These are phyloP conservation scores for Colletotrichum sp. DNA, from an alignment of 2,329 filamentous ascomycete species.

Conservation along the genomic window DNA sequence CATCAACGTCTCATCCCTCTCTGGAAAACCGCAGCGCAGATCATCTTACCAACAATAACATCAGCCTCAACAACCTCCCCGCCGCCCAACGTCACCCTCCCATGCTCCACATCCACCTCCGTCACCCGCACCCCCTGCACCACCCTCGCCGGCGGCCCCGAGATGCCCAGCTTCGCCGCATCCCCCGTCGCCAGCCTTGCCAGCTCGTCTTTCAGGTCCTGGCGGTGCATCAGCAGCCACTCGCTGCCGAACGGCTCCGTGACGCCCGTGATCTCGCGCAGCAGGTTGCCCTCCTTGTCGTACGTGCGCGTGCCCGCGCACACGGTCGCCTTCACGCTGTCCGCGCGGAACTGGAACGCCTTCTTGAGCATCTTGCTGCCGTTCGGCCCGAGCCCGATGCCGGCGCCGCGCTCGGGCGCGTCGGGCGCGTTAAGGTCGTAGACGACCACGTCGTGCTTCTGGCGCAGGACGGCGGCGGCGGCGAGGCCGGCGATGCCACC, in stretches of 20 bases:
- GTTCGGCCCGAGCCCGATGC: conserved; percentile 13
- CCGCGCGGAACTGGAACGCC: conserved; percentile 1
- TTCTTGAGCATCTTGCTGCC: conserved; percentile 13
- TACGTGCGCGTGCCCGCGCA: conserved; percentile 9
- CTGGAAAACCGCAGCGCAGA: background rate
- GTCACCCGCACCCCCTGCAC: background rate
- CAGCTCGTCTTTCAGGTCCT: background rate
- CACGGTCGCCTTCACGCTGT: background rate
- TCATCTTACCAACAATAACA: background rate
- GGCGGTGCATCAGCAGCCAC: conserved; percentile 8
- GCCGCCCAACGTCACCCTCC: background rate
- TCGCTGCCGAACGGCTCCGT: conserved; percentile 16
- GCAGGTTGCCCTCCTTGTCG: conserved; percentile 6
- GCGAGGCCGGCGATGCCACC: conserved; percentile 15
- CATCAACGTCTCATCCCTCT: too few species aligned
- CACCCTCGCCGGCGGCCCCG: background rate
- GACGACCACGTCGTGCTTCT: conserved; percentile 4
- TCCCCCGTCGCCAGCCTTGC: conserved; percentile 5
- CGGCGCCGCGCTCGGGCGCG: conserved; percentile 6
- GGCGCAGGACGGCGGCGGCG: conserved; percentile 7
- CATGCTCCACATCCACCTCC: background rate
- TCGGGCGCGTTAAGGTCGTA: conserved; percentile 6
- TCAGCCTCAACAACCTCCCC: background rate
- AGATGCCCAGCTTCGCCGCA: conserved; percentile 6
- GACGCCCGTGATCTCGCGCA: conserved; percentile 10